Evolutionary conservation across 2,329 filamentous ascomycete species (phyloP), one percentile per base, ranked within the genome.

Genomic region (Fusarium sacchari): DNA sequence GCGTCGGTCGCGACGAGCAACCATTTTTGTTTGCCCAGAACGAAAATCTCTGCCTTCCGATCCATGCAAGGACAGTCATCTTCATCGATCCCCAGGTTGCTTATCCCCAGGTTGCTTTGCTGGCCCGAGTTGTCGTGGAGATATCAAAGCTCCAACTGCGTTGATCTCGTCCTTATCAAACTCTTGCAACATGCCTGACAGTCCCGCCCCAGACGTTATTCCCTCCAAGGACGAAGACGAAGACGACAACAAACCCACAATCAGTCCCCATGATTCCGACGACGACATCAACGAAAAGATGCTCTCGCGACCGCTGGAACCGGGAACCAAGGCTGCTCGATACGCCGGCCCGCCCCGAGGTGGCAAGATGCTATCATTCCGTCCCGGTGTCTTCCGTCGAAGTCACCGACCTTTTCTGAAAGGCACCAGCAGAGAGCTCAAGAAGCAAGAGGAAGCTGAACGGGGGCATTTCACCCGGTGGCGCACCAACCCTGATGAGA

Each of bases 41-140:
- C 20, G 11, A 14, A 28, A 46, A 11, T 28, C 26, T 28, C 44
- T 22, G 44, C 44, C 12, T 22, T 22, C 43, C 5, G 28, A 0
- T 18, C 43, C 4, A 11, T 4, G 2, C 8, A 28, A 11, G 13
- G 3, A 18, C 26, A 3, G 18, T 15, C 26, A 22, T 14, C 1
- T 10, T 6, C 13, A 28, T 28, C 4, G 3, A 28, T 28, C 18
- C 8, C 0, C 18, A 5, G 7, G 1, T 26, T 26, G 4, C 7
- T 10, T 0, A 28, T 28, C 18, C 8, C 0, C 18, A 5, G 7
- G 1, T 26, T 26, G 4, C 7, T 10, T 0, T 28, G 2, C 43
- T 28, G 3, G 17, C 24, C 6, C 18, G 17, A 13, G 7, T 3
- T 6, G 1, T 20, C 10, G 24, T 26, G 5, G 5, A 20, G 17